A percentile compares a stretch with the other conserved stretches of the same genome.
These are phyloP conservation scores for Hibiscus tridactylites DNA, from an alignment of 345 rosid species.

Conservation along the genomic window DNA sequence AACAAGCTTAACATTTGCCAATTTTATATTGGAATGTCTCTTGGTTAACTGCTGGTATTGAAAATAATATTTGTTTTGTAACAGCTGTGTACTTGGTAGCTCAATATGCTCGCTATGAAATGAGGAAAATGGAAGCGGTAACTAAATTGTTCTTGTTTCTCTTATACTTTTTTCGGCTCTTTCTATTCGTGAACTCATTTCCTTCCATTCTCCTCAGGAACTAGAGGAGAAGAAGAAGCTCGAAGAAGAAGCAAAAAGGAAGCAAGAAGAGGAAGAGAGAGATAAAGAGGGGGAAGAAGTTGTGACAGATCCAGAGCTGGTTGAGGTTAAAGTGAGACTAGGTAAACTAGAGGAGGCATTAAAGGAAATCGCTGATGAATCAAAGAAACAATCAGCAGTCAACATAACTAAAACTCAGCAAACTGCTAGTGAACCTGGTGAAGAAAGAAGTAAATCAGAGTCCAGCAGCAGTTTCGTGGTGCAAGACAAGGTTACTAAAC, in stretches of 20 bases:
- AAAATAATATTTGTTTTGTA: conserved; percentile 18
- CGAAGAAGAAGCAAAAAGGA: conserved; percentile 37
- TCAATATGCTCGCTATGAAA: conserved; percentile 70
- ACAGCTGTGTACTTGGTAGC: conserved; percentile 89
- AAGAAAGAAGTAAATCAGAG: conserved; percentile 4
- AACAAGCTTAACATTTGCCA: conserved; percentile 11
- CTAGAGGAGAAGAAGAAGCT: conserved; percentile 46
- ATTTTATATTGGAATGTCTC: conserved; percentile 1
- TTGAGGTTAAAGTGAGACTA: conserved; percentile 63
- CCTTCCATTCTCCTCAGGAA: conserved; percentile 31
- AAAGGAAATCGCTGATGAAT: conserved; percentile 50
- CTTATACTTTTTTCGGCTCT: background rate
- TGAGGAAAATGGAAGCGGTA: conserved; percentile 83
- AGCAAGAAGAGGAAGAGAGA: conserved; percentile 42
- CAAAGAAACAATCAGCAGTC: conserved; percentile 39
- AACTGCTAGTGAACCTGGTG: conserved; percentile 10
- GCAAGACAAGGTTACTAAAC: conserved; percentile 3
- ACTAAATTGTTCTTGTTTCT: conserved; percentile 7
- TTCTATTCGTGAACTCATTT: background rate
- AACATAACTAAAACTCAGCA: conserved; percentile 26
- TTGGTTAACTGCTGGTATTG: conserved; percentile 20
- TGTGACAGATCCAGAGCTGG: conserved; percentile 37
- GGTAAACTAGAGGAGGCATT: conserved; percentile 63
- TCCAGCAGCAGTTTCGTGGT: conserved; percentile 17
- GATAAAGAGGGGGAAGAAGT: conserved; percentile 39